Base-by-base conservation (phyloP, 2,329 filamentous ascomycete species). In the Epichloe aotearoae region DNA sequence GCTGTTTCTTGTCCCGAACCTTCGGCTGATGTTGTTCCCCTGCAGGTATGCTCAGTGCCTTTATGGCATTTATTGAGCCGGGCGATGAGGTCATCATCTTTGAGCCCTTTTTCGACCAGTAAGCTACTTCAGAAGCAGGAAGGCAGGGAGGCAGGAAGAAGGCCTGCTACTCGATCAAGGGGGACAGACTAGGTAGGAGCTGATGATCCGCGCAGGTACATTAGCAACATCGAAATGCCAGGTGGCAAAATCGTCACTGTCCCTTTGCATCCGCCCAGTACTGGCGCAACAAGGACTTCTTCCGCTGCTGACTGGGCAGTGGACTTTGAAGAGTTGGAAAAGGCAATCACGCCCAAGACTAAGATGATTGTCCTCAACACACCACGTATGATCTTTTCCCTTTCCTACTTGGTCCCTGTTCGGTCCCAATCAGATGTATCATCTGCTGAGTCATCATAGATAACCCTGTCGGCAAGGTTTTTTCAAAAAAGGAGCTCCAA, bases 51-150 rank as follows among this genome's bases (percentile, higher is more conserved):
- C 75, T 98, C 57, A 91, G 87, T 64, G 93, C 90, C 0, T 97
- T 98, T 64, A 97, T 98, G 93, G 93, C 80, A 3, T 98, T 98
- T 60, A 82, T 98, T 52, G 93, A 98, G 68, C 78, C 80, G 1
- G 93, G 88, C 12, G 93, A 98, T 63, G 93, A 98, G 68, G 93
- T 96, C 57, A 96, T 98, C 58, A 79, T 98, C 51, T 96, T 98
- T 65, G 93, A 98, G 72, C 93, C 93, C 11, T 98, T 96, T 71
- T 98, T 97, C 65, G 93, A 98, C 69, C 93, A 98, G 82, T 87
- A 48, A 52, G 63, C 58, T 14, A 5, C 11, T 2, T 14, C 10
- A 6, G 12, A 20, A 26, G 17, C 19, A 15, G 14, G 33, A 20
- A 19, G 19, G 19, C 19, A 19, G 19, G 2, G 2, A 19, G 19